Conservation (phyloP, 129 eudicot genomes). For the Ambrosia artemisiifolia region DNA sequence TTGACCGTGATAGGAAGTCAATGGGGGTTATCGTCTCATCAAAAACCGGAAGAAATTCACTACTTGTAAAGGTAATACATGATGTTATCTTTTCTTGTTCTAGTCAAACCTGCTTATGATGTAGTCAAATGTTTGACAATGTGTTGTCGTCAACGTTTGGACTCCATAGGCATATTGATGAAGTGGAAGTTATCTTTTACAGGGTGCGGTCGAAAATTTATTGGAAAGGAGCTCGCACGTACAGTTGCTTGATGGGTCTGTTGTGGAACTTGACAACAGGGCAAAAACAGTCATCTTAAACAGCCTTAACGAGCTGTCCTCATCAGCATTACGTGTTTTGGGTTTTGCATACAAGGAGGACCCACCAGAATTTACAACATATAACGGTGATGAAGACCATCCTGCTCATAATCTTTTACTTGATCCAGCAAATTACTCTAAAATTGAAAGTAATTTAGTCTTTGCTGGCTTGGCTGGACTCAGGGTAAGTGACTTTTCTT, state of each 20-base stretch:
- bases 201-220: constrained; percentile 97
- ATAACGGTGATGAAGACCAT: constrained; percentile 77
- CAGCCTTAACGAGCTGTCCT: constrained; percentile 69
- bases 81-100: background rate
- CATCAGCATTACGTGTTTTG: constrained; percentile 78
- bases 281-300: constrained; percentile 46
- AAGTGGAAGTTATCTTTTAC: constrained; percentile 17
- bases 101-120: background rate
- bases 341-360: constrained; percentile 97
- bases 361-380: constrained; percentile 63
- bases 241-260: constrained; percentile 79
- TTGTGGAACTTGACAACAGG: constrained; percentile 54
- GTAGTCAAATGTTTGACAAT: background rate
- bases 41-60: constrained; percentile 56
- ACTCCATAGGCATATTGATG: constrained; percentile 8
- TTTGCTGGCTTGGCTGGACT: constrained; percentile 94
- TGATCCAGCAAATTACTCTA: constrained; percentile 70
- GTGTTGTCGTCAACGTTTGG: too few species aligned
- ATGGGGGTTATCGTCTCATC: constrained; percentile 75
- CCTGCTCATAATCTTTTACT: constrained; percentile 79
- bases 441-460: constrained; percentile 71
- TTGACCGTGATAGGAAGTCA: constrained; percentile 90
- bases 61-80: constrained; percentile 72
- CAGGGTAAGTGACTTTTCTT: constrained; percentile 51
- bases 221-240: constrained; percentile 83